phyloP scores from a whole-genome alignment of 129 eudicot species.

The Lonicera japonica region DNA sequence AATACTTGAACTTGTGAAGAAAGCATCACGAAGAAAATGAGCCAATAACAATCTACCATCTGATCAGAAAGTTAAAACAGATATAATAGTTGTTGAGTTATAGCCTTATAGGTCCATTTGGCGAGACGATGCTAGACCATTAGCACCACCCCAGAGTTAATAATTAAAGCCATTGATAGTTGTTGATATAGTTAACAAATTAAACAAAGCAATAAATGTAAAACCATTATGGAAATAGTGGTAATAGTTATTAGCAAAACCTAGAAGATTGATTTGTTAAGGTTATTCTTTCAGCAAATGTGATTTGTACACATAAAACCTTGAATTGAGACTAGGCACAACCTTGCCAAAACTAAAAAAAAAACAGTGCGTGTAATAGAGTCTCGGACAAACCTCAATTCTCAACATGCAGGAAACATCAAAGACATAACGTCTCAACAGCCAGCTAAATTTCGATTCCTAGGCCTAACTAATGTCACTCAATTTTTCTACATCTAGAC shows the following conservation, averaged over 20 bases:
- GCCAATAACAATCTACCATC: constrained; percentile 48
- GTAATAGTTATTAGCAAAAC: background rate
- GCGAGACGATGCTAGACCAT: background rate
- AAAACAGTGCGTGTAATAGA: background rate
- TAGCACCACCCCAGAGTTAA: background rate
- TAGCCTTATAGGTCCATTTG: background rate
- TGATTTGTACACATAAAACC: background rate
- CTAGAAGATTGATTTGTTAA: background rate
- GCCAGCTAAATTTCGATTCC: too few species aligned
- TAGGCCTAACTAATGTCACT: too few species aligned
- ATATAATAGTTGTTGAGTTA: too few species aligned
- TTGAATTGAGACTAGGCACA: background rate
- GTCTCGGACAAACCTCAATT: background rate
- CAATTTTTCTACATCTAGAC: too few species aligned
- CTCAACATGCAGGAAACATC: background rate
- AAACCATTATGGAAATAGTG: background rate
- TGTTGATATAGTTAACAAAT: background rate
- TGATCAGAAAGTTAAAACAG: constrained; percentile 19
- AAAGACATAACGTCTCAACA: background rate
- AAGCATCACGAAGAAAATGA: constrained; percentile 35
- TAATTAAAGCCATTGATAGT: background rate
- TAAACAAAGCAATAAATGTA: background rate
- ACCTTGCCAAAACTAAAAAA: background rate
- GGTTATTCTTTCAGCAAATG: background rate
- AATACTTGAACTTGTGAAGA: constrained; percentile 36